Base-by-base conservation (phyloP, 208 protist species). In the Leishmania major region DNA sequence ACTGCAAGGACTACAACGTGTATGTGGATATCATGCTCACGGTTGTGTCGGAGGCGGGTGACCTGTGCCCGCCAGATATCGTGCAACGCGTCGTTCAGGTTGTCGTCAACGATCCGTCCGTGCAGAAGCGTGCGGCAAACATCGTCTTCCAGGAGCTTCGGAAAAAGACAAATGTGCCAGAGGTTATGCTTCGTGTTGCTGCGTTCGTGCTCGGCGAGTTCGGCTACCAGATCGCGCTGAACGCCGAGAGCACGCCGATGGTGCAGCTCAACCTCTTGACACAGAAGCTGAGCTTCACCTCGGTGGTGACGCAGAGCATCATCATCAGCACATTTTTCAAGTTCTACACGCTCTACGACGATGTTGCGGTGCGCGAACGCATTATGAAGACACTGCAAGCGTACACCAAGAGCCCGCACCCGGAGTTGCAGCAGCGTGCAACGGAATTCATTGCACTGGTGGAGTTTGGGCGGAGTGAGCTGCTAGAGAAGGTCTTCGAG, bases 21-120 rank as follows among this genome's bases (percentile, higher is more conserved):
- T 99, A 99, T 86, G 94, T 99, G 1, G 99, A 99, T 84, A 96
- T 97, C 25, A 94, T 99, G 78, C 87, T 99, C 17, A 92, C 96
- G 25, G 90, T 99, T 22, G 98, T 99, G 73, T 90, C 87, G 11
- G 77, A 97, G 47, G 99, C 99, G n/a, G 99, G 99, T 45, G 98
- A 99, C 81, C 91, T 97, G 75, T 99, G 99, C 47, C 91, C 93
- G 19, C 96, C 99, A 47, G 96, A 98, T 57, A 94, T 99, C 69
- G 94, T 95, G 84, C 92, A 95, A 82, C 88, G 94, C 66, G 87
- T 97, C 25, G 94, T 99, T 11, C 98, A 99, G 80, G 96, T 99
- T 55, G 91, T 99, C 35, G 98, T 99, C 25, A 99, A 99, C 86
- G 87, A 98, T 64, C 87, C 97, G 11, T 93, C 98, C 25, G 93